Percentiles rank a stretch among this genome's conserved stretches.
Conservation (phyloP, 768 basidiomycete genomes). For the Galerina marginata region DNA sequence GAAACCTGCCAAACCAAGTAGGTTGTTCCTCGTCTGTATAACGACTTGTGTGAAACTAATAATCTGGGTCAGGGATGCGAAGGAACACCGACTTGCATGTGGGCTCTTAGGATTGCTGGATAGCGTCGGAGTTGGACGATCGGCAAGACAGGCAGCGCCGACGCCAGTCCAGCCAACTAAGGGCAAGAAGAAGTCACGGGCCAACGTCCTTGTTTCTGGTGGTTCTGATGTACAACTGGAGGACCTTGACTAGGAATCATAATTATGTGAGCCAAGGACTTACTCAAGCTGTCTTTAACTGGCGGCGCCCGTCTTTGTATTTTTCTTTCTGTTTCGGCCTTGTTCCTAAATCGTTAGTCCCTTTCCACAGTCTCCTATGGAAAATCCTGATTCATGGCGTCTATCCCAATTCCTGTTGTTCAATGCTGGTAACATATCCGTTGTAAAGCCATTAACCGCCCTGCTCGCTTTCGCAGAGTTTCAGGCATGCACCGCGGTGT, state of each 20-base stretch:
- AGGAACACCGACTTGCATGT: conserved; percentile 1
- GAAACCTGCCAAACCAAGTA: conserved; percentile 5
- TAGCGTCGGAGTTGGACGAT: neutral
- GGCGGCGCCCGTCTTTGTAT: too few relatives aligned
- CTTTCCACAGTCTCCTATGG: too few relatives aligned
- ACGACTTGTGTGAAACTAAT: neutral
- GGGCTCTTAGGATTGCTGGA: neutral
- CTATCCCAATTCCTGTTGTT: too few relatives aligned
- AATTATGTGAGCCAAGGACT: neutral
- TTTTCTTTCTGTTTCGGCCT: too few relatives aligned
- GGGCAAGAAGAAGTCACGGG: neutral
- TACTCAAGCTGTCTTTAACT: too few relatives aligned
- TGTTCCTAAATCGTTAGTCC: too few relatives aligned
- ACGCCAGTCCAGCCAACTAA: neutral
- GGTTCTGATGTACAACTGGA: neutral
- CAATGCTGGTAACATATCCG: too few relatives aligned
- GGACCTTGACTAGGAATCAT: neutral
- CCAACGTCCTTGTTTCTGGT: neutral
- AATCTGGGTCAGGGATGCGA: neutral
- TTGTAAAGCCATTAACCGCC: too few relatives aligned
- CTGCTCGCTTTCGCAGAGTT: too few relatives aligned
- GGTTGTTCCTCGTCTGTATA: neutral
- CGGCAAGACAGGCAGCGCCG: neutral
- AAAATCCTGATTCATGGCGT: too few relatives aligned
- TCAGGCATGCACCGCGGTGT: too few relatives aligned